Evolutionary conservation across 441 rosid genomes (phyloP), one percentile per base, ranked within the genome.

Genomic region (Gossypium aridum): DNA sequence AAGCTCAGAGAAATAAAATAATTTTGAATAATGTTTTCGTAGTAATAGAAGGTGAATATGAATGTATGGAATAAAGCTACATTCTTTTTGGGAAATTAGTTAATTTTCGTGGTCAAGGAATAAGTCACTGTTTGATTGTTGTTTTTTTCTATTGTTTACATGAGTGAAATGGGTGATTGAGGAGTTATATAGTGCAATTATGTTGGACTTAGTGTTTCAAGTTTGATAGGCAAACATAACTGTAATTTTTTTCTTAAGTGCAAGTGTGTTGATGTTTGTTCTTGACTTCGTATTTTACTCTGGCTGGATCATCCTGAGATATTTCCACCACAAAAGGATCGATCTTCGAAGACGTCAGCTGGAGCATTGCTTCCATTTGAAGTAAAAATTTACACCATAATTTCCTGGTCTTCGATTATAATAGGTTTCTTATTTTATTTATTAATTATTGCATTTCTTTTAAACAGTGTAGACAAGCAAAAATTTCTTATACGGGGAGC

Each of bases 381-480:
- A 87, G 98, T 93, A 72, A 82, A 77, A 55, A 45, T 74, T 71
- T 53, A 13, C 1, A 13, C 12, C 20, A 70, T 10, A 54, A 28
- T 53, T 56, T 14, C 10, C 10, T 1, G 7, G 54, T 53, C 16
- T 66, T 31, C 14, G 12, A 28, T 55, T 13, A 66, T 10, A 17
- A 17, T 55, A 7, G 37, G 49, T 73, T 3, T 56, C 23, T 26
- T 64, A 10, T 12, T 20, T 22, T 20, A 7, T 9, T 20, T 34
- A 67, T 51, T 80, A 65, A 70, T 71, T 72, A n/a, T 47, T 79
- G 45, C 3, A 51, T 14, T 17, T 2, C 3, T 65, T 39, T 57
- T 62, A 16, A 79, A 80, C 87, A 96, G 98, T 90, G 97, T 85
- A 82, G 98, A 43, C 97, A 92, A 71, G 97, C 98, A 0, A 96